Evolutionary conservation across 208 protist species (phyloP), one percentile per base, ranked within the genome.

Genomic region (Leishmania arabica): DNA sequence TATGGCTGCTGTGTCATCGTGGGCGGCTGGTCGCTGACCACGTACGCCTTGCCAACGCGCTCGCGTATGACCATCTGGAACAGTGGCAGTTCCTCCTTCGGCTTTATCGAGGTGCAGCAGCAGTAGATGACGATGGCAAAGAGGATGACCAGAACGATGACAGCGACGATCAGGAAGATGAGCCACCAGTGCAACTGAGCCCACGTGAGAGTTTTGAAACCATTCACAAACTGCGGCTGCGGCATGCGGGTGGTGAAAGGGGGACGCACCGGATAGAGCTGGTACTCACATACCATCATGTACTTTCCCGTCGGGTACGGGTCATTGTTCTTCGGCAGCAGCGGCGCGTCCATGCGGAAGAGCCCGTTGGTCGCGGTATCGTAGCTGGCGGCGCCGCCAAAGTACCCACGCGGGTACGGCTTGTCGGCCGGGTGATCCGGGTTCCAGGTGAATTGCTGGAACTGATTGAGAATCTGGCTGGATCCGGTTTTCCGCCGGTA

Each of bases 161-260:
- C 49, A 11, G 79, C 80, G 62, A 83, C 68, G 58, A 90, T 79
- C 58, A 88, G 81, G 19, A 86, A 93, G 65, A 91, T 66, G 19
- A 91, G 75, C 79, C 84, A 93, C 90, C 90, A 93, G 81, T 91
- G 31, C 76, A 73, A 76, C 82, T 93, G 88, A 27, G 86, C 78
- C 88, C 90, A 93, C 40, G 88, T 93, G 53, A 84, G 56, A 3
- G 86, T 80, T 79, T 91, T 90, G 81, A 82, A 93, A 75, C 87
- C 88, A n/a, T 87, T 69, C 9, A 87, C 64, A 37, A 93, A 89
- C 34, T 17, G 5, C 0, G 90, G 90, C 82, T 93, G 90, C 21
- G 85, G 64, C 56, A 83, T 47, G 51, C 27, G 75, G 21, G 82
- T 83, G 8, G 81, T 82, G 8, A 62, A 9, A 37, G 72, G 56